These are phyloP conservation scores for Diplocarpon mali DNA, from an alignment of 2,329 filamentous ascomycete genomes.

Conservation along the genomic window DNA sequence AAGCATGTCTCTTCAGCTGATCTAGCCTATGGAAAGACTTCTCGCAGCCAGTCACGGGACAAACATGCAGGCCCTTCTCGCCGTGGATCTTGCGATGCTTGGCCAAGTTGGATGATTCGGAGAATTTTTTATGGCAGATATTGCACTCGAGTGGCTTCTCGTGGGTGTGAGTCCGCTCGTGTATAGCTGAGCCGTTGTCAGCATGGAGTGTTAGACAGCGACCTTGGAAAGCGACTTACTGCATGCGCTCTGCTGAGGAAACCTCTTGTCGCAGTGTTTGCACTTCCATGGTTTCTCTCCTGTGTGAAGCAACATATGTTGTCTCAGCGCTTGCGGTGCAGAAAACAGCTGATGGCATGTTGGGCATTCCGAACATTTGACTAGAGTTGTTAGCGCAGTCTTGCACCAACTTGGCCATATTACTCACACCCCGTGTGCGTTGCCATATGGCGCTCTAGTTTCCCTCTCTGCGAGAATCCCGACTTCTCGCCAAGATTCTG, in stretches of 20 bases:
- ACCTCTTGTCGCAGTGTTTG: conserved; percentile 40
- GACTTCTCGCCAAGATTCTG: conserved; percentile 26
- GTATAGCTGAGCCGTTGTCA: conserved; percentile 41
- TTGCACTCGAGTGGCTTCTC: conserved; percentile 51
- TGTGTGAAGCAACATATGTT: conserved; percentile 57
- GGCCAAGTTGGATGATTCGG: conserved; percentile 55
- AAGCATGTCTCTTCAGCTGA: conserved; percentile 46
- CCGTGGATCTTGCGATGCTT: conserved; percentile 55
- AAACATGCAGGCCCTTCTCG: conserved; percentile 39
- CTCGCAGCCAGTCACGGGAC: conserved; percentile 36
- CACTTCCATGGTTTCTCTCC: conserved; percentile 54
- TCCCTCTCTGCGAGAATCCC: conserved; percentile 48
- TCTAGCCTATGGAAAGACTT: conserved; percentile 49
- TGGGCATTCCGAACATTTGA: conserved; percentile 31
- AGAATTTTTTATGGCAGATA: conserved; percentile 47
- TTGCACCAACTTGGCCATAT: not conserved
- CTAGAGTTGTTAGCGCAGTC: conserved; percentile 1
- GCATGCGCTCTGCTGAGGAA: conserved; percentile 56
- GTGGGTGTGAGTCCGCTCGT: conserved; percentile 54
- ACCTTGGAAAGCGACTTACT: conserved; percentile 33
- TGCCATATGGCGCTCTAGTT: conserved; percentile 54
- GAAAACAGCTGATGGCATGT: conserved; percentile 49
- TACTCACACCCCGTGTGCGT: conserved; percentile 52
- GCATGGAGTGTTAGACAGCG: not conserved
- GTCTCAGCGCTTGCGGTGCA: conserved; percentile 55